Conservation (phyloP, 2,329 filamentous ascomycete genomes). For the Colletotrichum cuscutae region DNA sequence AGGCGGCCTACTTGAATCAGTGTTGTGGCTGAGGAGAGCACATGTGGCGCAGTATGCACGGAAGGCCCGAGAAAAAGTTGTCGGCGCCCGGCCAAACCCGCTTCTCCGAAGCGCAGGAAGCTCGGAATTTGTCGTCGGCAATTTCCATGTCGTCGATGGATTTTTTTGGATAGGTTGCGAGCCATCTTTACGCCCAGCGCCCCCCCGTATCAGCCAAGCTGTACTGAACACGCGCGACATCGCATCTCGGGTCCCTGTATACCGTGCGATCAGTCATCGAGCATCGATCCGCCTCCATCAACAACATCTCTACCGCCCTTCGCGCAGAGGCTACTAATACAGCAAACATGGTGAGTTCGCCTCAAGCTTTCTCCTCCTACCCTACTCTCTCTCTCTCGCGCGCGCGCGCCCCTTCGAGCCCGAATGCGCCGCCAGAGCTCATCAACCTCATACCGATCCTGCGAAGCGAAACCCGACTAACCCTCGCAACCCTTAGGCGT, state of each 20-base stretch:
- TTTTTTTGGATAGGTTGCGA: slow-evolving; percentile 23
- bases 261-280: slow-evolving; percentile 1
- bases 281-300: not conserved
- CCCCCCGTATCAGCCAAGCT: slow-evolving; percentile 6
- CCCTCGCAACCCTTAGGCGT: slow-evolving; percentile 16
- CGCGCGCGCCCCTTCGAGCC: not conserved
- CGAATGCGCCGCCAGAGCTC: slow-evolving; percentile 16
- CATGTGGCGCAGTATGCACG: not conserved
- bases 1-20: no score
- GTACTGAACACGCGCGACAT: slow-evolving; percentile 19
- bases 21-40: not conserved
- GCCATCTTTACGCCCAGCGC: not conserved
- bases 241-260: not conserved
- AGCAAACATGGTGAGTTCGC: slow-evolving; percentile 32
- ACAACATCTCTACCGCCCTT: not conserved
- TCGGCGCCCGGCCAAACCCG: slow-evolving; percentile 25
- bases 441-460: not conserved
- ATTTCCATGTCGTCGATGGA: slow-evolving; percentile 20
- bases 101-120: not conserved
- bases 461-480: not conserved
- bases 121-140: slow-evolving; percentile 34
- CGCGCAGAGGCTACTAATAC: slow-evolving; percentile 17
- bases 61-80: not conserved
- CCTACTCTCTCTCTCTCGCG: not conserved
- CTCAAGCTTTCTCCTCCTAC: not conserved